phyloP scores from a whole-genome alignment of 768 basidiomycete species.

The Pluteus cervinus region DNA sequence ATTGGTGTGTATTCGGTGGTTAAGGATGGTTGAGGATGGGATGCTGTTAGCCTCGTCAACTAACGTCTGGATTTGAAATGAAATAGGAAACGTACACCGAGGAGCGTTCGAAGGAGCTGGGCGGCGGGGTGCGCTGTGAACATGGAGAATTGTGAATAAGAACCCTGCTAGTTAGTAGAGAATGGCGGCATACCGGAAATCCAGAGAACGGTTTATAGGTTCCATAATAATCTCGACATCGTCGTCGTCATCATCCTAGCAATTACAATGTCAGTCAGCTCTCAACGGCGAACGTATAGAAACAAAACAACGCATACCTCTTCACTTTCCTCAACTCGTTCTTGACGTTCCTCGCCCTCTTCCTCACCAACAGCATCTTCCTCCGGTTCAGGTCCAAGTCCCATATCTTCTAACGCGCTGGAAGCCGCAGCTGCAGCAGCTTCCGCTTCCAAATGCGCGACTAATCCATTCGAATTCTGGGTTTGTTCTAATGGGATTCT shows the following conservation, averaged over 20 bases:
- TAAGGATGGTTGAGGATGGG: constrained; percentile 49
- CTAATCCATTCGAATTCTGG: constrained; percentile 40
- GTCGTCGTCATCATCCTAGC: constrained; percentile 25
- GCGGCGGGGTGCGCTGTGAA: too few species aligned
- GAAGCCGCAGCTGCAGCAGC: constrained; percentile 7
- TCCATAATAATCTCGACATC: constrained; percentile 94
- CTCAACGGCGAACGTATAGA: not conserved
- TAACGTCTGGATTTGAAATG: not conserved
- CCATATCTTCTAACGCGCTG: constrained; percentile 1
- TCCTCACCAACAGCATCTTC: constrained; percentile 32
- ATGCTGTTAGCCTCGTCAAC: constrained; percentile 5
- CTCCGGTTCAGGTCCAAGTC: constrained; percentile 13
- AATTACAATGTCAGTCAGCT: not conserved
- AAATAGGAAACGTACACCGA: constrained; percentile 15
- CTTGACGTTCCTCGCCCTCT: constrained; percentile 33
- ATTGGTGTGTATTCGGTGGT: constrained; percentile 83
- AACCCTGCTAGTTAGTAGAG: not conserved
- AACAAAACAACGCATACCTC: constrained; percentile 18
- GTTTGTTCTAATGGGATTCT: constrained; percentile 36
- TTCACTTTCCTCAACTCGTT: constrained; percentile 27
- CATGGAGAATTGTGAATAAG: constrained; percentile 9
- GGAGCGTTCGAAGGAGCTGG: constrained; percentile 25
- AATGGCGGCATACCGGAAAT: constrained; percentile 52
- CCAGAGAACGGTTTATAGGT: constrained; percentile 60
- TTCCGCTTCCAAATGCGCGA: constrained; percentile 45